Evolutionary conservation across 139 green algal species (phyloP).

Genomic region (Tetratostichococcus sp.): DNA sequence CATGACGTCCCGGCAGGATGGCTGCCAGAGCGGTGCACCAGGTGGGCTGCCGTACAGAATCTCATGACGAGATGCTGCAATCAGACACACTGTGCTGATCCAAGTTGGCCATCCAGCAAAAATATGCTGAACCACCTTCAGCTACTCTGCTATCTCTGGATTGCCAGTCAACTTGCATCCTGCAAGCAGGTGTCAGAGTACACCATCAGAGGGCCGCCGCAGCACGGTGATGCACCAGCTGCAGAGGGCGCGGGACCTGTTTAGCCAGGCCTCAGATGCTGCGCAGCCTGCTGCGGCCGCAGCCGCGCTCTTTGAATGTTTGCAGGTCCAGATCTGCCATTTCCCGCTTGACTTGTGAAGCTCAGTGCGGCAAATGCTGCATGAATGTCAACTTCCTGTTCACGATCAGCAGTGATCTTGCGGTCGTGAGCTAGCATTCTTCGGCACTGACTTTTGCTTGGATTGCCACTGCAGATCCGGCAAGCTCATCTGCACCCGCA

Average conservation of each 20-base stretch:
- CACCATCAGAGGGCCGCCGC: background rate
- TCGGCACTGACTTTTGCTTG: too few species aligned
- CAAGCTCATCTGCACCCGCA: constrained; percentile 5
- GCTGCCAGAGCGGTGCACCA: constrained; percentile 9
- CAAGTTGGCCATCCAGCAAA: background rate
- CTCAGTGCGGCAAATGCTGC: background rate
- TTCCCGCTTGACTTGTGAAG: too few species aligned
- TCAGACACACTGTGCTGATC: background rate
- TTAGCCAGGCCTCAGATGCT: background rate
- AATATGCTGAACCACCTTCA: too few species aligned
- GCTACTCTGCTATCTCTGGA: too few species aligned
- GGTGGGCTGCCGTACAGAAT: background rate
- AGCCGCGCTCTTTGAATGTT: background rate
- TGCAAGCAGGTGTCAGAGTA: background rate
- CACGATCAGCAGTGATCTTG: too few species aligned
- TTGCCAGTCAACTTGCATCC: too few species aligned
- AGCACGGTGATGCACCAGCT: background rate
- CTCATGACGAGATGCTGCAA: background rate
- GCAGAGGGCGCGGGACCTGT: too few species aligned
- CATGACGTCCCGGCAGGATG: constrained; percentile 4
- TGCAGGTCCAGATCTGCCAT: constrained; percentile 3
- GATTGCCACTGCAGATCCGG: too few species aligned
- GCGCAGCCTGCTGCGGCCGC: background rate
- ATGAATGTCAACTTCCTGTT: background rate
- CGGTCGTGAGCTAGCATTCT: too few species aligned